These are phyloP conservation scores for Potentilla sterilis DNA, from an alignment of 306 rosid species.

Conservation along the genomic window DNA sequence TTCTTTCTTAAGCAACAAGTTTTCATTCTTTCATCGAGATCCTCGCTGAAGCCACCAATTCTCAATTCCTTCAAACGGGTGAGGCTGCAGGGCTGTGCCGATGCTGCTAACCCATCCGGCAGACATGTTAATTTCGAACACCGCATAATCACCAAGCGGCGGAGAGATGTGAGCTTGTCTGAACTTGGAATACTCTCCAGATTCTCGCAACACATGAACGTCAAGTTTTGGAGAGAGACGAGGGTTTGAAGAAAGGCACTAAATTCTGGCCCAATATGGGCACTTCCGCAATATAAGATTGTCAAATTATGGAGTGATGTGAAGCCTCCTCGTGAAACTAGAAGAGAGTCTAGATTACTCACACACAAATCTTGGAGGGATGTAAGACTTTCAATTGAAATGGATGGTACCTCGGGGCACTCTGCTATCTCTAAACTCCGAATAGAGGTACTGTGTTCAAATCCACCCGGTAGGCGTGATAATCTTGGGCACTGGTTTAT, in stretches of 20 bases:
- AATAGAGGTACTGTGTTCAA: neutral
- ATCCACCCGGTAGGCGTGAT: neutral
- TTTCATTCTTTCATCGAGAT: too few relatives aligned
- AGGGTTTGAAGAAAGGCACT: neutral
- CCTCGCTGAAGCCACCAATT: too few relatives aligned
- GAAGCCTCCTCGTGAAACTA: neutral
- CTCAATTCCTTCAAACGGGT: neutral
- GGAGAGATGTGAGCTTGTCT: neutral
- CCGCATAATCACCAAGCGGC: neutral
- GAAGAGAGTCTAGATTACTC: neutral
- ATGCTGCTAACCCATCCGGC: neutral
- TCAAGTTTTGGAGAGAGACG: neutral
- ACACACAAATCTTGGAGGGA: neutral
- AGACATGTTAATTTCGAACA: neutral
- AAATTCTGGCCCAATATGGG: neutral
- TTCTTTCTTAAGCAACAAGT: too few relatives aligned
- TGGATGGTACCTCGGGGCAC: neutral
- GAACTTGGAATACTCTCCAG: neutral
- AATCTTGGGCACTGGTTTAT: neutral
- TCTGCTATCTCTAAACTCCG: neutral
- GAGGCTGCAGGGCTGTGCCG: neutral
- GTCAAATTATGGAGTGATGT: neutral
- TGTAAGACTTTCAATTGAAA: neutral
- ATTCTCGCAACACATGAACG: accelerated
- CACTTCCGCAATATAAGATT: accelerated